These are phyloP conservation scores for Lentinula sp. DNA, from an alignment of 768 basidiomycete genomes.

Conservation along the genomic window DNA sequence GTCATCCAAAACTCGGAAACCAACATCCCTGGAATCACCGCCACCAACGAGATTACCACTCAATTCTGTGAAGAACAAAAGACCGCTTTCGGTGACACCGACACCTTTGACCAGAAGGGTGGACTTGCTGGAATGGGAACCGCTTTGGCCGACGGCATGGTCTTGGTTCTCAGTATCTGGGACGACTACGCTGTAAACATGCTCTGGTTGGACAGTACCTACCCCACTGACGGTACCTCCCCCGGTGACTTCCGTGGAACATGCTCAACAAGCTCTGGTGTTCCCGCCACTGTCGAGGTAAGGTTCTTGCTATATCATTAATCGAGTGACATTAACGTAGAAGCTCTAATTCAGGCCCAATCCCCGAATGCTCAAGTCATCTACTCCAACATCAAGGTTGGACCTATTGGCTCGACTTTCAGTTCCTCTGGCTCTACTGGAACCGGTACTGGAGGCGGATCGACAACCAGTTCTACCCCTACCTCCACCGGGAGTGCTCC, in stretches of 20 bases:
- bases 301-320: neutral
- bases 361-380: constrained; percentile 21
- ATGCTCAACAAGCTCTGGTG: constrained; percentile 42
- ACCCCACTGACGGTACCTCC: constrained; percentile 29
- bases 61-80: constrained; percentile 35
- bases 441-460: neutral
- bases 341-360: constrained; percentile 18
- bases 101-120: constrained; percentile 33
- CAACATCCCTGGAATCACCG: constrained; percentile 23
- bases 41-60: constrained; percentile 30
- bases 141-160: constrained; percentile 34
- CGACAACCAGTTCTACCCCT: neutral
- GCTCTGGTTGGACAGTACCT: constrained; percentile 52
- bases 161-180: constrained; percentile 25
- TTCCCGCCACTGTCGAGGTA: constrained; percentile 36
- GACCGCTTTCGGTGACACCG: constrained; percentile 35
- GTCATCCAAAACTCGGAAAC: constrained; percentile 28
- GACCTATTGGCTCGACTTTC: constrained; percentile 31
- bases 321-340: neutral
- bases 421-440: constrained; percentile 1
- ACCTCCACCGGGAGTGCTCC: constrained; percentile 13
- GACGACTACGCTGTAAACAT: constrained; percentile 50
- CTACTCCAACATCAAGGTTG: constrained; percentile 34
- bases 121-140: constrained; percentile 31
- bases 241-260: constrained; percentile 44